Base-by-base conservation (phyloP, 2,329 filamentous ascomycete species). In the Thyridium curvatum region DNA sequence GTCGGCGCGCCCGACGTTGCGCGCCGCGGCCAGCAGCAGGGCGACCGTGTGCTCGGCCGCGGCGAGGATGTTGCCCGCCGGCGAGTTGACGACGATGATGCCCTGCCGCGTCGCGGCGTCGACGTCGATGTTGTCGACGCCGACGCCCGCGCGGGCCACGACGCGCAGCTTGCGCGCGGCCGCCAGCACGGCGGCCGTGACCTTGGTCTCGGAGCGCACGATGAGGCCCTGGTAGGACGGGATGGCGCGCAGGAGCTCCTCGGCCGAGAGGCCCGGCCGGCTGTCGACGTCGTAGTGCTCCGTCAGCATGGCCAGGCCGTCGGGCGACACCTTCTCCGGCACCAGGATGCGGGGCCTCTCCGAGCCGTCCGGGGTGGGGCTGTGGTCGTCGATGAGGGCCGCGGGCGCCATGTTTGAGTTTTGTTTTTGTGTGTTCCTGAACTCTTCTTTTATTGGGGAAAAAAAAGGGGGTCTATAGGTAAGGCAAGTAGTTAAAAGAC, bases 51-150 rank as follows among this genome's bases (percentile, higher is more conserved):
- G 85, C 54, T 89, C 85, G 0, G 85, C 85, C 0, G 86, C 86
- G 0, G 86, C 86, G 41, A 84, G 77, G 48, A 90, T 88, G 54
- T 93, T 93, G 2, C 86, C 86, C 14, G 77, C 76, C 0, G 86
- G 86, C 18, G 78, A 84, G 58, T 91, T 93, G 40, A 91, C 81
- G 3, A 93, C 86, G 37, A 90, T 81, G 43, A 91, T 80, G 15
- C 86, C 86, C 39, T 79, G 69, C 30, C 74, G 69, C 0, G 85
- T 91, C 3, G 86, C 86, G 8, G 79, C 76, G 28, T 77, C 68
- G 0, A 91, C 81, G 54, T 91, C 74, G 35, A 93, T 86, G 62
- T 91, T 90, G 62, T 91, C 85, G 17, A 91, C 84, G 26, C 84
- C 86, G 1, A 91, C 86, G 12, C 86, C 86, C 12, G 86, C 86